These are phyloP conservation scores for Helotiales sp. DNA, from an alignment of 2,329 filamentous ascomycete species.

Conservation along the genomic window DNA sequence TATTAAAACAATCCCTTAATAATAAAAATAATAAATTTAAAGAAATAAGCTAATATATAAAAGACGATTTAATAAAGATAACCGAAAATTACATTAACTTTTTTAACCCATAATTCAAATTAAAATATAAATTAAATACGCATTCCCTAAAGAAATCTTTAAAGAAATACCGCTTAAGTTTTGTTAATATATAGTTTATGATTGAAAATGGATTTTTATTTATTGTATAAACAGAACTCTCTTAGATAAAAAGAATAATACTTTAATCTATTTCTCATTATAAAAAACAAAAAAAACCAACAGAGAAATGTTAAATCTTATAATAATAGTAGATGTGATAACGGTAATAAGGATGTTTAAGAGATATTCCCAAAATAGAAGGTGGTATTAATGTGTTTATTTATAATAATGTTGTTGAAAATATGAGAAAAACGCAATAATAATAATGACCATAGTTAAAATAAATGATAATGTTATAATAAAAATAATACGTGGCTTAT, in stretches of 20 bases:
- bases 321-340: background rate
- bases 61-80: background rate
- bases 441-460: background rate
- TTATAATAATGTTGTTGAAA: background rate
- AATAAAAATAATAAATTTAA: background rate
- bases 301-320: background rate
- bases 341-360: background rate
- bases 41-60: background rate
- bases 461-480: slow-evolving; percentile 3
- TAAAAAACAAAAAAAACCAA: background rate
- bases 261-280: background rate
- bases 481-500: background rate
- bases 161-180: slow-evolving; percentile 1
- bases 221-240: background rate
- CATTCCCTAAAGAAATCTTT: background rate
- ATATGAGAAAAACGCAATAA: background rate
- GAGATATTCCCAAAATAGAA: slow-evolving; percentile 2
- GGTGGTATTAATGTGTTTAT: background rate
- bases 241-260: background rate
- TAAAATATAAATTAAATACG: background rate
- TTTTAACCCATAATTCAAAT: background rate
- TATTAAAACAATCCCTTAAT: background rate
- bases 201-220: background rate
- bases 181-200: slow-evolving; percentile 4
- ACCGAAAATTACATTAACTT: background rate